These are phyloP conservation scores for Populus hybrid DNA, from an alignment of 441 rosid genomes.

Conservation along the genomic window DNA sequence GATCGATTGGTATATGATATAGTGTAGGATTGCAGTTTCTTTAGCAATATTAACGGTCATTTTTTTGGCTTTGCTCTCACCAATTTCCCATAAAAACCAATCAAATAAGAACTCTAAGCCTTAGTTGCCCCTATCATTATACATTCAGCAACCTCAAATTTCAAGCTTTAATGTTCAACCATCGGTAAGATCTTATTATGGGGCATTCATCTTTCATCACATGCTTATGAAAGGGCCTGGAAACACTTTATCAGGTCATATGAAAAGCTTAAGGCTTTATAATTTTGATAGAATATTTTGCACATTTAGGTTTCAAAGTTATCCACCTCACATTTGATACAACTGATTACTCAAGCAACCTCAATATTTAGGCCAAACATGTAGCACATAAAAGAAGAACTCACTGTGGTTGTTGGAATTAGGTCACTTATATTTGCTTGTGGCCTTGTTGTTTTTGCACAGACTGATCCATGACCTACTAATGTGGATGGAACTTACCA, in stretches of 20 bases:
- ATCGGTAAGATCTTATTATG: conserved; percentile 11
- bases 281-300: conserved; percentile 57
- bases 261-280: conserved; percentile 85
- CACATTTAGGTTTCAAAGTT: conserved; percentile 57
- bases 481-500: conserved; percentile 42
- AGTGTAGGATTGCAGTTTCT: conserved; percentile 41
- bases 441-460: conserved; percentile 54
- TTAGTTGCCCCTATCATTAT: conserved; percentile 59
- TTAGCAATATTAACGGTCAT: conserved; percentile 48
- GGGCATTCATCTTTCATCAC: conserved; percentile 63
- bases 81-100: conserved; percentile 33
- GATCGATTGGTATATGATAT: conserved; percentile 33
- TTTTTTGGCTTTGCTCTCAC: conserved; percentile 45
- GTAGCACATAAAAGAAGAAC: conserved; percentile 42
- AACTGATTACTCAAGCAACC: conserved; percentile 52
- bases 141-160: conserved; percentile 53
- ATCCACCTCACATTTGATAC: conserved; percentile 66
- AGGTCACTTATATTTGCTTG: conserved; percentile 68
- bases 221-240: conserved; percentile 62
- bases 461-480: conserved; percentile 11
- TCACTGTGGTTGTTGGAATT: conserved; percentile 73
- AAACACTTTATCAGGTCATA: conserved; percentile 53
- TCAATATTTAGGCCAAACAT: conserved; percentile 56
- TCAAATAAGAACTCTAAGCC: conserved; percentile 27
- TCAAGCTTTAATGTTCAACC: conserved; percentile 21